Percentiles rank a stretch among this genome's conserved stretches.
Evolutionary conservation across 176 grass and related monocot species (phyloP).

Genomic region (Areca catechu): DNA sequence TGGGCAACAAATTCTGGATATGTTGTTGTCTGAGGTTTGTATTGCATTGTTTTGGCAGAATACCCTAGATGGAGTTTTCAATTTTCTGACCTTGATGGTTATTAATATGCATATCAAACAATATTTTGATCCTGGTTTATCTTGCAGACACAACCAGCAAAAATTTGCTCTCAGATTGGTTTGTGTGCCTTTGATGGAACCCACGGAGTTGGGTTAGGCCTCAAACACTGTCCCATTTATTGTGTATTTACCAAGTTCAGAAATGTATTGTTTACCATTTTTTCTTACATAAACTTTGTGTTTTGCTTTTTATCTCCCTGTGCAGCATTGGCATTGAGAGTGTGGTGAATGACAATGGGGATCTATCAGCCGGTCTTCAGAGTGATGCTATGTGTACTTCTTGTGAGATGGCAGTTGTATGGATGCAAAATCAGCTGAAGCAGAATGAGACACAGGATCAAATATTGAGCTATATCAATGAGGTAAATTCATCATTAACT

Average conservation of each 20-base stretch:
- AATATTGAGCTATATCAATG: conserved; percentile 45
- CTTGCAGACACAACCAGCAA: conserved; percentile 42
- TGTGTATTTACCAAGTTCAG: background rate
- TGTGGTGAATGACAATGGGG: conserved; percentile 9
- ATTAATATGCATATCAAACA: background rate
- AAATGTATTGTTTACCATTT: background rate
- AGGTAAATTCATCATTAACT: conserved; percentile 26
- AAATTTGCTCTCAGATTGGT: conserved; percentile 66
- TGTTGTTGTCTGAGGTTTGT: conserved; percentile 68
- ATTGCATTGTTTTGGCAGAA: background rate
- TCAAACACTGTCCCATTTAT: background rate
- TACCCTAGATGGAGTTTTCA: too few relatives aligned
- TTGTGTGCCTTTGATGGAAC: conserved; percentile 47
- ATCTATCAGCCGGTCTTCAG: conserved; percentile 11
- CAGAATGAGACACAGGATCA: conserved; percentile 56
- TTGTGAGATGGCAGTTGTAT: conserved; percentile 41
- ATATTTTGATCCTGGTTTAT: background rate
- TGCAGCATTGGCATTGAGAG: conserved; percentile 10
- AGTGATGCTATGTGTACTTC: background rate
- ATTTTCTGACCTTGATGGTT: background rate
- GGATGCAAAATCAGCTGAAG: conserved; percentile 71
- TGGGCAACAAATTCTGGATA: conserved; percentile 74
- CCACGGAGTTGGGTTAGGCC: conserved; percentile 41
- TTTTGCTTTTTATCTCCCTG: background rate
- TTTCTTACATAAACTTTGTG: background rate